Percentiles rank a stretch among this genome's conserved stretches.
Evolutionary conservation across 805 yeast genomes (phyloP).

Genomic region (Metschnikowia cubensis): DNA sequence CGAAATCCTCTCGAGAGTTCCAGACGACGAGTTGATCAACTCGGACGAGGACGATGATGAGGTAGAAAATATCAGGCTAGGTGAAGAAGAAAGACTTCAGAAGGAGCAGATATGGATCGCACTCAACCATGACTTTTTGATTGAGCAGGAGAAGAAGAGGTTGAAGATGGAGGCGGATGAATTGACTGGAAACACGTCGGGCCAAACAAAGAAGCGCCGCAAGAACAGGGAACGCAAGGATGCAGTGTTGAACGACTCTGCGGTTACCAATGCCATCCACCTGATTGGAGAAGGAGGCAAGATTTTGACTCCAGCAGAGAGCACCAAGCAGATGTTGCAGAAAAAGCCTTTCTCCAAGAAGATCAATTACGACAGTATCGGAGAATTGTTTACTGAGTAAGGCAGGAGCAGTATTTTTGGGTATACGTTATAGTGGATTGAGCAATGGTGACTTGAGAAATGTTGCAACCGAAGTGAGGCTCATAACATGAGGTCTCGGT

Average conservation of each 20-base stretch:
- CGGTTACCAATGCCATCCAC: slow-evolving; percentile 29
- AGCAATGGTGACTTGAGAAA: no score
- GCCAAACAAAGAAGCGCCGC: slow-evolving; percentile 42
- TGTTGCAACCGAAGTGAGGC: not conserved
- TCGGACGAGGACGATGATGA: slow-evolving; percentile 82
- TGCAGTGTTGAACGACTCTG: slow-evolving; percentile 26
- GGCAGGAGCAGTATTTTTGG: no score
- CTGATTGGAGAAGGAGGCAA: slow-evolving; percentile 42
- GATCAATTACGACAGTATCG: slow-evolving; percentile 82
- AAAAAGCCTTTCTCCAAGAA: slow-evolving; percentile 80
- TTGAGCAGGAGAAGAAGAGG: slow-evolving; percentile 81
- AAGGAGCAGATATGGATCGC: slow-evolving; percentile 91
- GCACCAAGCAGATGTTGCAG: slow-evolving; percentile 71
- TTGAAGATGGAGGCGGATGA: slow-evolving; percentile 83
- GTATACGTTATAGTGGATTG: not conserved
- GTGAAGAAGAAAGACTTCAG: slow-evolving; percentile 62
- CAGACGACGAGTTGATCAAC: slow-evolving; percentile 58
- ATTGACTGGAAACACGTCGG: slow-evolving; percentile 67
- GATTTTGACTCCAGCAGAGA: slow-evolving; percentile 63
- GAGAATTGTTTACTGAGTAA: slow-evolving; percentile 38
- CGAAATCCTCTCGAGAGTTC: slow-evolving; percentile 48
- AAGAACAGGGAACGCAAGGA: slow-evolving; percentile 13
- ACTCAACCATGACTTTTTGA: slow-evolving; percentile 76
- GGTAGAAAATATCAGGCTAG: slow-evolving; percentile 54
- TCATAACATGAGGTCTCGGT: no score